Evolutionary conservation across 2,329 filamentous ascomycete species (phyloP).

Genomic region (Ceratocystis diversiconidia): DNA sequence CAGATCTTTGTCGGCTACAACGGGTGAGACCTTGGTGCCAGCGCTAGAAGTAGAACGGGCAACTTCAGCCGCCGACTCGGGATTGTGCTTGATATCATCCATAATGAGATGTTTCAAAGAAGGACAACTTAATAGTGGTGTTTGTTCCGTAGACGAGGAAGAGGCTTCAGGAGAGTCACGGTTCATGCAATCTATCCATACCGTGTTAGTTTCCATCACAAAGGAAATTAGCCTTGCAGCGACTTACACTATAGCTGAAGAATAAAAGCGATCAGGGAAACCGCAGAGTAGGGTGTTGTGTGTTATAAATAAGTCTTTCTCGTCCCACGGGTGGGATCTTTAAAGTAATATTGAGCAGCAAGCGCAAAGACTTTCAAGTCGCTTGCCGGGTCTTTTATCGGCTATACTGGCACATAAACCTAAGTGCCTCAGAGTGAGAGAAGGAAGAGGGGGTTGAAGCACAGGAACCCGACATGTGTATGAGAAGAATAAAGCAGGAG

Average conservation of each 20-base stretch:
- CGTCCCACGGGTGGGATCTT: slow-evolving; percentile 27
- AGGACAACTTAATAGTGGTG: slow-evolving; percentile 12
- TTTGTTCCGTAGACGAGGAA: slow-evolving; percentile 1
- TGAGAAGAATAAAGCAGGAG: not conserved
- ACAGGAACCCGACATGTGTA: slow-evolving; percentile 19
- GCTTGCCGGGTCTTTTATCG: slow-evolving; percentile 37
- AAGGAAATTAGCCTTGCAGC: not conserved
- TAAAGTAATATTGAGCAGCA: slow-evolving; percentile 29
- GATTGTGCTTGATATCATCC: not conserved
- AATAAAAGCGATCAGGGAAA: not conserved
- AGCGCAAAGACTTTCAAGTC: slow-evolving; percentile 55
- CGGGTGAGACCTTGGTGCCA: slow-evolving; percentile 7
- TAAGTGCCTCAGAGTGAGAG: slow-evolving; percentile 25
- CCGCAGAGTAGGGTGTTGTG: not conserved
- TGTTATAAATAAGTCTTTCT: slow-evolving; percentile 37
- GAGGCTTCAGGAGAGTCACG: not conserved
- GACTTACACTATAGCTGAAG: not conserved
- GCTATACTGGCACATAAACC: slow-evolving; percentile 31
- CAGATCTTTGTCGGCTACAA: slow-evolving; percentile 15
- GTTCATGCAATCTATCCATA: slow-evolving; percentile 1
- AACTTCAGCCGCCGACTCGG: not conserved
- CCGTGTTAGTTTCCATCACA: not conserved
- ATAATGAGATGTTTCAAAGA: slow-evolving; percentile 18
- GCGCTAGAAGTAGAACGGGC: slow-evolving; percentile 18
- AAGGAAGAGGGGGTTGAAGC: slow-evolving; percentile 17